Conservation (phyloP, 2,329 filamentous ascomycete genomes). For the Venturia oleaginea region DNA sequence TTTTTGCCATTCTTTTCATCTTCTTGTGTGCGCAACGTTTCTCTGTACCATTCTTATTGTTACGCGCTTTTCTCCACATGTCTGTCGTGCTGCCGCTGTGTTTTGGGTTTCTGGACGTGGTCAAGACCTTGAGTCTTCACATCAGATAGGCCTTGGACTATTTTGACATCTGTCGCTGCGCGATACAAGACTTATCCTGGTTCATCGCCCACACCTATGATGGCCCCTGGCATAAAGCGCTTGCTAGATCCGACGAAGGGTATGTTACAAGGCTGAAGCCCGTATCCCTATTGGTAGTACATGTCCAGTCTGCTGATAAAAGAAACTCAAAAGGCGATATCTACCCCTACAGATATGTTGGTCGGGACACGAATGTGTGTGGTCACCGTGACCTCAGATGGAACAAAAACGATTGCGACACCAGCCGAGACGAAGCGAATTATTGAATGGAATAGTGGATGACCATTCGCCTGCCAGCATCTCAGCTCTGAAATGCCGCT, state of each 20-base stretch:
- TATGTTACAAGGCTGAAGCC: neutral
- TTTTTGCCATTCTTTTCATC: neutral
- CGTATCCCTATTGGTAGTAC: neutral
- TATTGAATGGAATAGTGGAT: neutral
- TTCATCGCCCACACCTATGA: neutral
- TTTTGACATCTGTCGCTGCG: neutral
- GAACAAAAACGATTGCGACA: neutral
- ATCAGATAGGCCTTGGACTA: neutral
- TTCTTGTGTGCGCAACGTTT: neutral
- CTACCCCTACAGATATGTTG: neutral
- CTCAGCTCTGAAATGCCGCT: neutral
- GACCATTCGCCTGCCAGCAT: neutral
- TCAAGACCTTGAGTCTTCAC: neutral
- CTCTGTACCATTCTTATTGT: neutral
- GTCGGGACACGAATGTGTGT: neutral
- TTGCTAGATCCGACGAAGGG: neutral
- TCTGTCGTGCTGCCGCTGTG: neutral
- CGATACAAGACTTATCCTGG: neutral
- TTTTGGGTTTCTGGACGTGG: neutral
- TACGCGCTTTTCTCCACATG: neutral
- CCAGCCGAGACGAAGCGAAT: neutral
- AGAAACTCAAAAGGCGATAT: neutral
- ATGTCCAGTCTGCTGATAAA: neutral
- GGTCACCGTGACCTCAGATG: neutral
- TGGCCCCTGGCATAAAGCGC: neutral